Conservation (phyloP, 495 filamentous ascomycete species). For the Penicillium argentinense region DNA sequence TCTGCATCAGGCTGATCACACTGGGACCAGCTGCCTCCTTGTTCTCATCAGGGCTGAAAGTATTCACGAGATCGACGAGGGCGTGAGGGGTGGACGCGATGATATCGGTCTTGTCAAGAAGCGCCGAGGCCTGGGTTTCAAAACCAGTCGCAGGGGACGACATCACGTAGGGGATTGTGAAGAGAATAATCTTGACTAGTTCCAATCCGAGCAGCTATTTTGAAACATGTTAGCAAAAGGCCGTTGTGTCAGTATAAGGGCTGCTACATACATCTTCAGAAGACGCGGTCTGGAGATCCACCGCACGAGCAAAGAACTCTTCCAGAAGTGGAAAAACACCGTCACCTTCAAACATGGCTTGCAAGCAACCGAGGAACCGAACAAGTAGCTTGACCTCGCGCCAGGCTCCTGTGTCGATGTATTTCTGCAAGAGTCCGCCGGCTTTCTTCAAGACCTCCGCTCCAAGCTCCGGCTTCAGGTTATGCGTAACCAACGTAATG, state of each 20-base stretch:
- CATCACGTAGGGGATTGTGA: slow-evolving; percentile 90
- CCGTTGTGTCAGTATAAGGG: not conserved
- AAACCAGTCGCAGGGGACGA: slow-evolving; percentile 64
- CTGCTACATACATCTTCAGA: slow-evolving; percentile 79
- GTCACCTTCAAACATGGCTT: slow-evolving; percentile 74
- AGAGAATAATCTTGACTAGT: slow-evolving; percentile 90
- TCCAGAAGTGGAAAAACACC: slow-evolving; percentile 84
- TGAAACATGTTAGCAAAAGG: slow-evolving; percentile 20
- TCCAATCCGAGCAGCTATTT: slow-evolving; percentile 67
- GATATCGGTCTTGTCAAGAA: slow-evolving; percentile 92
- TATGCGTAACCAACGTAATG: slow-evolving; percentile 73
- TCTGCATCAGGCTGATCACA: slow-evolving; percentile 80
- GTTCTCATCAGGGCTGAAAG: slow-evolving; percentile 63
- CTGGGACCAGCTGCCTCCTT: slow-evolving; percentile 59
- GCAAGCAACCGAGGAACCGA: slow-evolving; percentile 81
- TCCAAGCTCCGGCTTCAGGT: slow-evolving; percentile 68
- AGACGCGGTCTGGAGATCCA: slow-evolving; percentile 85
- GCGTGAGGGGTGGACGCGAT: slow-evolving; percentile 82
- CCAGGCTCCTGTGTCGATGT: slow-evolving; percentile 73
- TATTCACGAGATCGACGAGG: slow-evolving; percentile 79
- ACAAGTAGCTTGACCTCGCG: slow-evolving; percentile 86
- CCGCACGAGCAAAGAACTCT: slow-evolving; percentile 79
- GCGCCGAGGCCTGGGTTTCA: slow-evolving; percentile 64
- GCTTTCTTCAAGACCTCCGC: slow-evolving; percentile 64
- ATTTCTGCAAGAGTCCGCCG: slow-evolving; percentile 55